These are phyloP conservation scores for Coleophoma crateriformis DNA, from an alignment of 2,329 filamentous ascomycete species.

Conservation along the genomic window DNA sequence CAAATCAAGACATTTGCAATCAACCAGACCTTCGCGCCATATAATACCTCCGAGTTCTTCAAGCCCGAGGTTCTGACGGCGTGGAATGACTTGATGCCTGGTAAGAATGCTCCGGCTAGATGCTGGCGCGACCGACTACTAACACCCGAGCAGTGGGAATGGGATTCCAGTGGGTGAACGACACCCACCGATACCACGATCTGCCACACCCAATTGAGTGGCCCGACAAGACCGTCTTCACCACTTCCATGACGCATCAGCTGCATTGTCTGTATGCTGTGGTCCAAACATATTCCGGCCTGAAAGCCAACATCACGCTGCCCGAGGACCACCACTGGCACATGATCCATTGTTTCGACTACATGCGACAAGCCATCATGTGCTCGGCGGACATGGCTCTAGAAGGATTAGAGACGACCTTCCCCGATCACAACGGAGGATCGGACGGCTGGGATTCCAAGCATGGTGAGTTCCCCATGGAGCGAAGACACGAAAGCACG, in stretches of 20 bases:
- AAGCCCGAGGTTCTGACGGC: constrained; percentile 27
- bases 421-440: constrained; percentile 39
- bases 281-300: constrained; percentile 9
- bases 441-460: constrained; percentile 42
- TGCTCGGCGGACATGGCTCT: constrained; percentile 13
- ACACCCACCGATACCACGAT: constrained; percentile 30
- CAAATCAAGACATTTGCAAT: constrained; percentile 32
- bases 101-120: constrained; percentile 16
- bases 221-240: constrained; percentile 15
- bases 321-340: constrained; percentile 12
- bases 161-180: constrained; percentile 31
- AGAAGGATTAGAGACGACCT: constrained; percentile 36
- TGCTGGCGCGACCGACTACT: neutral
- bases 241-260: constrained; percentile 13
- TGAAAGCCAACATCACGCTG: constrained; percentile 5
- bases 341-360: constrained; percentile 14
- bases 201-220: constrained; percentile 29
- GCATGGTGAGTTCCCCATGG: constrained; percentile 27
- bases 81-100: constrained; percentile 36
- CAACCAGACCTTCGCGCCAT: constrained; percentile 33
- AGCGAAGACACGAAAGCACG: neutral
- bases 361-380: constrained; percentile 14
- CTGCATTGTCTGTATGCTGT: constrained; percentile 11
- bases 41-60: constrained; percentile 33
- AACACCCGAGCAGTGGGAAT: constrained; percentile 22